Conservation (phyloP, 352 stramenopile genomes). For the Phytopythium cucurbitacearum region DNA sequence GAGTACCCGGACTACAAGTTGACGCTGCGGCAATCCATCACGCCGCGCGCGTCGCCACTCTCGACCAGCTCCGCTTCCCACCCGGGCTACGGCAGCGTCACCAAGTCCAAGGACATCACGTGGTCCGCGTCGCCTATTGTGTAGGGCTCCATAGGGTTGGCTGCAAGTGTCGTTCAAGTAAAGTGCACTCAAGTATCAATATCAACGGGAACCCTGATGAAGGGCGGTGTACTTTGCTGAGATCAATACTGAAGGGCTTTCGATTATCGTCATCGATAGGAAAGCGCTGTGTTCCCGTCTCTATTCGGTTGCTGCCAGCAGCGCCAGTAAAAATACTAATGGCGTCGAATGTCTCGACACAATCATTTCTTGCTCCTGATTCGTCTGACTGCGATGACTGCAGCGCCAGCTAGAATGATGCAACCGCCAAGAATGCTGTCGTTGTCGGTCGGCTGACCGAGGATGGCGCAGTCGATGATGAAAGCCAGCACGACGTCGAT, state of each 20-base stretch:
- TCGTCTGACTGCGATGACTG: conserved; percentile 22
- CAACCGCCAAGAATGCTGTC: conserved; percentile 23
- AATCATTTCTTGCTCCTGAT: background rate
- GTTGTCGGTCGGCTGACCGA: conserved; percentile 18
- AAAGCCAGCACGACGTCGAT: conserved; percentile 39
- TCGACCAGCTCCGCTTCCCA: conserved; percentile 17
- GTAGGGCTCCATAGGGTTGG: conserved; percentile 3
- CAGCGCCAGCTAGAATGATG: conserved; percentile 28
- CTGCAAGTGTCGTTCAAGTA: background rate
- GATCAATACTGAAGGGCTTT: background rate
- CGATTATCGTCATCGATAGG: background rate
- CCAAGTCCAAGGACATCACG: conserved; percentile 19
- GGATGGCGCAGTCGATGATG: conserved; percentile 26
- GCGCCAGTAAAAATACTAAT: background rate
- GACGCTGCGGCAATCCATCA: conserved; percentile 73
- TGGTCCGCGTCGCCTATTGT: conserved; percentile 24
- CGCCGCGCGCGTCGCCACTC: conserved; percentile 57
- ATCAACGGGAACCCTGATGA: background rate
- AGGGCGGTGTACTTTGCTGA: background rate
- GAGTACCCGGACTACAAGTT: conserved; percentile 78
- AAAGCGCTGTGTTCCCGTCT: background rate
- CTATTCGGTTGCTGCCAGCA: background rate
- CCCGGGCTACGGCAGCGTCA: conserved; percentile 33
- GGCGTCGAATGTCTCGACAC: background rate
- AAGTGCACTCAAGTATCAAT: background rate